Conservation (phyloP, 805 yeast species). For the Candida corydali region DNA sequence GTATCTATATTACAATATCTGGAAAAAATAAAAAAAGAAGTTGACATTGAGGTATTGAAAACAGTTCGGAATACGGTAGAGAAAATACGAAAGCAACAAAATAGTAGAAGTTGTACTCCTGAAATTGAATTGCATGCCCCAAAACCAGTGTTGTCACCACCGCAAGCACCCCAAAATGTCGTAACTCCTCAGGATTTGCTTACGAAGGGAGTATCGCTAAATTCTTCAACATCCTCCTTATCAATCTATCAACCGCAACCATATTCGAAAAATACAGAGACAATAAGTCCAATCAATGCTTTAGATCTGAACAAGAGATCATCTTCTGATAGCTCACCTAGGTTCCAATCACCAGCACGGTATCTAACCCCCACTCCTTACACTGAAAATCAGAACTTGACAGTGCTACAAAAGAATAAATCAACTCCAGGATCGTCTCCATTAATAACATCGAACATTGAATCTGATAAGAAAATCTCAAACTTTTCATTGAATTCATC, state of each 20-base stretch:
- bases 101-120: conserved; percentile 4
- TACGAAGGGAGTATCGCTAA: conserved; percentile 7
- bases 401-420: conserved; percentile 56
- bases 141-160: not conserved
- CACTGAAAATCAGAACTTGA: conserved; percentile 47
- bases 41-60: conserved; percentile 61
- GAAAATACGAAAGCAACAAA: conserved; percentile 42
- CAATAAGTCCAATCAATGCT: conserved; percentile 24
- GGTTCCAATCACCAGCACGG: conserved; percentile 50
- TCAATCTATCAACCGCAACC: conserved; percentile 4
- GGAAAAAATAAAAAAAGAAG: conserved; percentile 72
- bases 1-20: conserved; percentile 73
- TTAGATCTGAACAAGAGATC: conserved; percentile 20
- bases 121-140: not conserved
- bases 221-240: conserved; percentile 17
- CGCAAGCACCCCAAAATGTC: conserved; percentile 15
- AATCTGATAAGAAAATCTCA: conserved; percentile 6
- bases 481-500: conserved; percentile 7
- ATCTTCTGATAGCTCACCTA: conserved; percentile 22
- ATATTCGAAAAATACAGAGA: conserved; percentile 13
- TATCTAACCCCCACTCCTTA: conserved; percentile 52
- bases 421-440: conserved; percentile 58
- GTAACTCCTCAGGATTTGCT: conserved; percentile 47
- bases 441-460: conserved; percentile 21
- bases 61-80: conserved; percentile 62